A percentile compares a stretch with the other conserved stretches of the same genome.
Conservation (phyloP, 2,329 filamentous ascomycete genomes). For the Aspergillus nomiae region DNA sequence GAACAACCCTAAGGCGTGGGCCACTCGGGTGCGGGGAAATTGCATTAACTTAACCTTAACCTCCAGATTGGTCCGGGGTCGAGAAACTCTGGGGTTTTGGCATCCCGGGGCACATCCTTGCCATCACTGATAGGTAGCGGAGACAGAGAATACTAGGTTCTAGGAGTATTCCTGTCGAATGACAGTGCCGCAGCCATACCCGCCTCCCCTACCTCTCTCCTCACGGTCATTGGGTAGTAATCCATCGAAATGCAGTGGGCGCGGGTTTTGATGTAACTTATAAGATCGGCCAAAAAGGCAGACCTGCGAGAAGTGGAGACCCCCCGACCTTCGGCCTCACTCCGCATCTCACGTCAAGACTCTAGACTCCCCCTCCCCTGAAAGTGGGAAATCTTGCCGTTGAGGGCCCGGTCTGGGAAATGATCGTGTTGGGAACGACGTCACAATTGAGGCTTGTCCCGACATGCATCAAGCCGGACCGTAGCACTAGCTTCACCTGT, state of each 20-base stretch:
- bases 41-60: neutral
- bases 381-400: neutral
- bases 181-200: neutral
- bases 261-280: neutral
- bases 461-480: neutral
- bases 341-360: neutral
- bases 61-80: neutral
- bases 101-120: neutral
- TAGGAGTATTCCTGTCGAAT: neutral
- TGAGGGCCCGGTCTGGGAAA: neutral
- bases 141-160: neutral
- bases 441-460: neutral
- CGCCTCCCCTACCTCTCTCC: too few species aligned
- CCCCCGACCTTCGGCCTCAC: neutral
- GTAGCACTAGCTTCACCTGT: neutral
- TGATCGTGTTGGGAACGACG: neutral
- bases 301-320: neutral
- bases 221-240: neutral
- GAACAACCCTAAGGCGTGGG: neutral
- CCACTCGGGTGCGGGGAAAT: constrained; percentile 1
- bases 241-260: neutral
- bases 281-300: neutral
- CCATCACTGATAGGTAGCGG: neutral
- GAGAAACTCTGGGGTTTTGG: neutral
- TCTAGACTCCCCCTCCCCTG: neutral